Evolutionary conservation across 1,139 yeast species (phyloP), one percentile per base, ranked within the genome.

Genomic region (Geotrichum histeridarum): DNA sequence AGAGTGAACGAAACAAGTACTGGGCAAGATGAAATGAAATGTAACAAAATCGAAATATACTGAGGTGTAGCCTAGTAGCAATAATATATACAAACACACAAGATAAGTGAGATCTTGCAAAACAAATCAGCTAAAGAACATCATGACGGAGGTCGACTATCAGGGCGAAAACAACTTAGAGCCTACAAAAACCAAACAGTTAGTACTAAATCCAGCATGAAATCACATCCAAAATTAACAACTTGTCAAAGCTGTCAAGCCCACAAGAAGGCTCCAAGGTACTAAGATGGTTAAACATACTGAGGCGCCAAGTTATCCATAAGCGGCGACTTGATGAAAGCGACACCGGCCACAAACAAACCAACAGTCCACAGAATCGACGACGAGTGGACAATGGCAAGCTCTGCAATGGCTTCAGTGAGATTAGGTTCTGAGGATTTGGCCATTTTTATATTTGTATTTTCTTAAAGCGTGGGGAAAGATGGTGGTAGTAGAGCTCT

Each of bases 291-390:
- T 22, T n/a, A 9, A 17, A 64, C 70, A 56, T 64, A 65, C 72
- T 70, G 74, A 55, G 75, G 75, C 57, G 71, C 69, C 54, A 72
- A 65, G 67, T 65, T 67, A 59, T 72, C 75, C 68, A 71, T 70
- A 57, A 70, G 54, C 47, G 72, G 63, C 47, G 73, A 68, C 64
- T 70, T 70, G 63, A 71, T 69, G 63, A 71, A 70, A 42, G 64
- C 67, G 22, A 72, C 73, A 46, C 75, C 74, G 27, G 71, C 58
- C 36, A 48, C 42, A 36, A 55, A 55, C 9, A 51, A 32, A 14
- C 54, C 55, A 22, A 55, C 52, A 38, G 58, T 50, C 54, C 50
- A 50, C 38, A 53, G 42, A 14, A 55, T 55, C 42, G 53, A 46
- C 14, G 53, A 42, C 14, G 55, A 50, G 39, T 54, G 53, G 14